Evolutionary conservation across 371 early-diverging fungal genomes (phyloP), one percentile per base, ranked within the genome.

Genomic region (Mucor ambiguus): DNA sequence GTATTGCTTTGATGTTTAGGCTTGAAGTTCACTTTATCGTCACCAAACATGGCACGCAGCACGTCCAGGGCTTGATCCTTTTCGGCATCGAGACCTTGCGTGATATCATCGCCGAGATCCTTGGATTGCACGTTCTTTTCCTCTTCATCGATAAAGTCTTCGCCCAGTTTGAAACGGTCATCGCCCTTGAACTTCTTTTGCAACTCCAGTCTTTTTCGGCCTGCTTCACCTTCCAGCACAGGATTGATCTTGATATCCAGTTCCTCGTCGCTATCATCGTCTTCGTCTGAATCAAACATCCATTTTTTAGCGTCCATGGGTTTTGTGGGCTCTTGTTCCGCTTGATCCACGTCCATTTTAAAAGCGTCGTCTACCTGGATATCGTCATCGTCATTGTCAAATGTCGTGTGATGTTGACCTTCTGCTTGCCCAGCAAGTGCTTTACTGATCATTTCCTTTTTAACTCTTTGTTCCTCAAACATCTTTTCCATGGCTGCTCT

Each of bases 131-230:
- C 68, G 22, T 73, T 62, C 28, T 75, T 67, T 33, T 85, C 81
- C 22, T 83, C 84, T n/a, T 85, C 80, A 29, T 89, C 85, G 62
- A 85, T 73, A 61, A 87, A 87, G 48, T 85, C 87, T 66, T 82
- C 81, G 35, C 79, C 79, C 57, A 87, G 48, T 30, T 87, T 85
- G 79, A 87, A 87, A 68, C 87, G 85, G 0, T 83, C 82, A 68
- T 87, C 87, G n/a, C 81, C 74, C 52, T 84, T 83, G 54, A 83
- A 85, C 35, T 67, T 72, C 24, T 77, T 83, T 67, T 87, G 87
- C 59, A 87, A 70, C 61, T 79, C 77, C 32, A 87, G 68, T 48
- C 84, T 58, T 18, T 83, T 80, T 28, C 82, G 82, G 32, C 87
- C 87, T 48, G 72, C 82, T 49, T 84, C 85, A 3, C 87, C 87